These are phyloP conservation scores for Krasilnikovozyma curviuscula DNA, from an alignment of 768 basidiomycete species.

Conservation along the genomic window DNA sequence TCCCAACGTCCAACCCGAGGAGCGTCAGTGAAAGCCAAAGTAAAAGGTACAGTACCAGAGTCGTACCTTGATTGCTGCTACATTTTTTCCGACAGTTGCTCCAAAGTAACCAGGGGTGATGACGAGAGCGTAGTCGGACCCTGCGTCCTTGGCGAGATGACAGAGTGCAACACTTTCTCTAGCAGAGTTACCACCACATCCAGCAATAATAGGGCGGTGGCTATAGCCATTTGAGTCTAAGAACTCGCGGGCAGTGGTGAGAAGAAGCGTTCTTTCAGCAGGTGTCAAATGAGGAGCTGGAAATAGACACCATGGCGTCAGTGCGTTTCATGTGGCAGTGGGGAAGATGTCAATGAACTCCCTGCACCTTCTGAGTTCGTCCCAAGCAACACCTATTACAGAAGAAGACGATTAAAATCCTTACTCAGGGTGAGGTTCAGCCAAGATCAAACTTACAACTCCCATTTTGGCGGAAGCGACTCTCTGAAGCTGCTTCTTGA, in stretches of 20 bases:
- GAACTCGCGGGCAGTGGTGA: constrained; percentile 46
- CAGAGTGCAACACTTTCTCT: constrained; percentile 54
- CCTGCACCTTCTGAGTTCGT: no score
- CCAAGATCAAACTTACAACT: constrained; percentile 9
- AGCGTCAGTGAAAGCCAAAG: no score
- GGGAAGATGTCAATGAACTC: neutral
- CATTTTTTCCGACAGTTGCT: constrained; percentile 39
- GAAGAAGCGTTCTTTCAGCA: constrained; percentile 20
- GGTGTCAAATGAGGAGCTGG: constrained; percentile 24
- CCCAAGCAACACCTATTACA: neutral
- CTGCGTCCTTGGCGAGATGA: constrained; percentile 54
- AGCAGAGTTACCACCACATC: constrained; percentile 45
- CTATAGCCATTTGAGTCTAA: constrained; percentile 53
- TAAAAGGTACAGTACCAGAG: no score
- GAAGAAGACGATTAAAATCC: neutral
- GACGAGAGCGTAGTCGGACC: constrained; percentile 44
- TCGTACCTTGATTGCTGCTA: constrained; percentile 22
- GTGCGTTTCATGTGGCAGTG: constrained; percentile 35
- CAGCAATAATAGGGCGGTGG: constrained; percentile 52
- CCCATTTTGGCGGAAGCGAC: constrained; percentile 42
- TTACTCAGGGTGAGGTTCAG: neutral
- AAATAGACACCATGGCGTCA: constrained; percentile 42
- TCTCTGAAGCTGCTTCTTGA: constrained; percentile 49
- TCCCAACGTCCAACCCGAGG: no score
- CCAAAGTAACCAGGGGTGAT: constrained; percentile 25